phyloP scores from a whole-genome alignment of 805 yeast species.

The Metschnikowia continentalis region DNA sequence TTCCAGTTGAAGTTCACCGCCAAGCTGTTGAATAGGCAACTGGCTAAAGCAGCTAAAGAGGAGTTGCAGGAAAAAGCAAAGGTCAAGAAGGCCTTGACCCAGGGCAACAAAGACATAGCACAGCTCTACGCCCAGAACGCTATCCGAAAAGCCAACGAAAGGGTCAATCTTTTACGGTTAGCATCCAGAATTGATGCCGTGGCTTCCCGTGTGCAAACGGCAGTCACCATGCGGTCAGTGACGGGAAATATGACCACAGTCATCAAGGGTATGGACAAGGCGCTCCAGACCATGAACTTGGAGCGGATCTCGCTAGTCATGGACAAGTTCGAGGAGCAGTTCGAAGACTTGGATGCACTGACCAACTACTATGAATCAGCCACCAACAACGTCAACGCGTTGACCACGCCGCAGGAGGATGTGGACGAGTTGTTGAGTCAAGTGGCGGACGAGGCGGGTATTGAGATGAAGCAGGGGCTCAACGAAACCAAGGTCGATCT shows the following conservation, averaged over 20 bases:
- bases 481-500: slow-evolving; percentile 56
- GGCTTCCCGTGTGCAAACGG: slow-evolving; percentile 93
- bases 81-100: slow-evolving; percentile 80
- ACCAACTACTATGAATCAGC: slow-evolving; percentile 91
- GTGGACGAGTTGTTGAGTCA: slow-evolving; percentile 87
- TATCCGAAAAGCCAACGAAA: slow-evolving; percentile 83
- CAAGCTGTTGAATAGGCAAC: slow-evolving; percentile 86
- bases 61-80: slow-evolving; percentile 82
- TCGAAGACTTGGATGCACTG: slow-evolving; percentile 92
- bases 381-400: slow-evolving; percentile 82
- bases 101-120: slow-evolving; percentile 89
- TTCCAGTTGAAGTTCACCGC: slow-evolving; percentile 66
- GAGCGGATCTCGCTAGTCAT: slow-evolving; percentile 89
- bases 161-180: slow-evolving; percentile 72
- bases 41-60: slow-evolving; percentile 86
- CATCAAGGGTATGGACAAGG: slow-evolving; percentile 93
- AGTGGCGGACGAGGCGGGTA: slow-evolving; percentile 96
- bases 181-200: slow-evolving; percentile 94
- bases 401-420: slow-evolving; percentile 90
- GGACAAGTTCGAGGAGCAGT: slow-evolving; percentile 96
- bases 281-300: slow-evolving; percentile 91
- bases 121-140: slow-evolving; percentile 94
- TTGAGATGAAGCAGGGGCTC: slow-evolving; percentile 84
- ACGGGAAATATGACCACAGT: slow-evolving; percentile 92
- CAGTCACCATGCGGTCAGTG: slow-evolving; percentile 94